A percentile compares a stretch with the other conserved stretches of the same genome.
phyloP scores from a whole-genome alignment of 108 stramenopile species.

The Asterionellopsis glacialis region DNA sequence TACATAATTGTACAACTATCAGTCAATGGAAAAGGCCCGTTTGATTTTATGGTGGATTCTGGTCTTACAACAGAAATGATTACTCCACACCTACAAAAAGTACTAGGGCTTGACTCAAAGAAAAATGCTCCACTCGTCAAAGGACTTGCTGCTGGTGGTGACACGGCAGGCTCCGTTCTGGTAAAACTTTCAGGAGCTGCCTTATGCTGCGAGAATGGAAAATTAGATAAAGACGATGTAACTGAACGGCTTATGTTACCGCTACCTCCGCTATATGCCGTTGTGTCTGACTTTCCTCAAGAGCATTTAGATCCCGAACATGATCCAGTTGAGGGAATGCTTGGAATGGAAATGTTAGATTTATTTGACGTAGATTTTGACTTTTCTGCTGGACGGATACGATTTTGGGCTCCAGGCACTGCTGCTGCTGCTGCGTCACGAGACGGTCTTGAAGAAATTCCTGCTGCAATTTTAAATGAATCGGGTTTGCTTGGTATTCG shows the following conservation, averaged over 20 bases:
- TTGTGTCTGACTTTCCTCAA: slow-evolving; percentile 74
- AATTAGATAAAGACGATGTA: slow-evolving; percentile 12
- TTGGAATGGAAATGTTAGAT: slow-evolving; percentile 71
- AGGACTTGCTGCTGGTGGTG: slow-evolving; percentile 55
- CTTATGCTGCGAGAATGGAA: slow-evolving; percentile 35
- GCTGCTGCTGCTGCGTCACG: slow-evolving; percentile 15
- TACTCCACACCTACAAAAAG: slow-evolving; percentile 60
- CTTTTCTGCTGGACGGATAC: slow-evolving; percentile 52
- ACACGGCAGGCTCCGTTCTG: slow-evolving; percentile 18
- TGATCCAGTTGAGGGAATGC: slow-evolving; percentile 79
- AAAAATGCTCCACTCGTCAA: slow-evolving; percentile 12
- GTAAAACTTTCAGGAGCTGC: slow-evolving; percentile 49
- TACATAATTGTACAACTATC: slow-evolving; percentile 61
- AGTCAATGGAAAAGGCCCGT: slow-evolving; percentile 60
- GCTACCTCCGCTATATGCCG: slow-evolving; percentile 55
- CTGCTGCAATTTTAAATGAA: slow-evolving; percentile 70
- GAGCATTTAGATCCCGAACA: slow-evolving; percentile 77
- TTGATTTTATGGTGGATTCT: slow-evolving; percentile 78
- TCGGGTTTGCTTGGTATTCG: slow-evolving; percentile 67
- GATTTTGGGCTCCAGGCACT: slow-evolving; percentile 59
- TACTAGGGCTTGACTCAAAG: slow-evolving; percentile 32
- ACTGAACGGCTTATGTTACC: slow-evolving; percentile 8
- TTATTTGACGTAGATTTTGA: slow-evolving; percentile 78
- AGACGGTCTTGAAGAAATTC: slow-evolving; percentile 42
- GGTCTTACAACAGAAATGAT: slow-evolving; percentile 77